These are phyloP conservation scores for Xylariaceae sp. DNA, from an alignment of 2,329 filamentous ascomycete species.

Conservation along the genomic window DNA sequence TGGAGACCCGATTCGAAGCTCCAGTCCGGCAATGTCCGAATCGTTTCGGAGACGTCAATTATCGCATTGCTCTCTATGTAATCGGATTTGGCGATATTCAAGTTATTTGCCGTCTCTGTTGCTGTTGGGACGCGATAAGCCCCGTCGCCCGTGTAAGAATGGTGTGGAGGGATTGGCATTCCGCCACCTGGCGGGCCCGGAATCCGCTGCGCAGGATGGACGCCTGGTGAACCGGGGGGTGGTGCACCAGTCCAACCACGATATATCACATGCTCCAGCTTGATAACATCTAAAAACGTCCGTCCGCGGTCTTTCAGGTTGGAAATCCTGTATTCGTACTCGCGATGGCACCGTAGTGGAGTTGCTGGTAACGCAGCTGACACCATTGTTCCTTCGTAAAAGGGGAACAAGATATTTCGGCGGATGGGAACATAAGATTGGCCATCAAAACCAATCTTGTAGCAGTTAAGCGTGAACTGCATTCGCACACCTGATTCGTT, in stretches of 20 bases:
- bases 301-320: not conserved
- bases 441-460: too few species aligned
- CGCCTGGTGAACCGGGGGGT: too few species aligned
- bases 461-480: too few species aligned
- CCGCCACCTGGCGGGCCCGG: too few species aligned
- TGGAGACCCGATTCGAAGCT: not conserved
- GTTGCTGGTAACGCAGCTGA: too few species aligned
- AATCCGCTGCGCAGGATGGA: too few species aligned
- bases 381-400: too few species aligned
- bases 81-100: not conserved
- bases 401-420: too few species aligned
- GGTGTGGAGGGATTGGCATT: too few species aligned
- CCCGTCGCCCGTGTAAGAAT: too few species aligned
- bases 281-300: slow-evolving; percentile 1
- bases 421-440: too few species aligned
- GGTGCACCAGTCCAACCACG: not conserved
- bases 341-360: slow-evolving; percentile 2
- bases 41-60: slow-evolving; percentile 4
- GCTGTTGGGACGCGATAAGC: not conserved
- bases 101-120: not conserved
- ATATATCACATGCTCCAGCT: slow-evolving; percentile 5
- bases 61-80: slow-evolving; percentile 10
- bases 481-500: too few species aligned
- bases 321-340: not conserved
- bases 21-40: not conserved